Conservation (phyloP, 208 protist genomes). For the Trypanosoma brucei region DNA sequence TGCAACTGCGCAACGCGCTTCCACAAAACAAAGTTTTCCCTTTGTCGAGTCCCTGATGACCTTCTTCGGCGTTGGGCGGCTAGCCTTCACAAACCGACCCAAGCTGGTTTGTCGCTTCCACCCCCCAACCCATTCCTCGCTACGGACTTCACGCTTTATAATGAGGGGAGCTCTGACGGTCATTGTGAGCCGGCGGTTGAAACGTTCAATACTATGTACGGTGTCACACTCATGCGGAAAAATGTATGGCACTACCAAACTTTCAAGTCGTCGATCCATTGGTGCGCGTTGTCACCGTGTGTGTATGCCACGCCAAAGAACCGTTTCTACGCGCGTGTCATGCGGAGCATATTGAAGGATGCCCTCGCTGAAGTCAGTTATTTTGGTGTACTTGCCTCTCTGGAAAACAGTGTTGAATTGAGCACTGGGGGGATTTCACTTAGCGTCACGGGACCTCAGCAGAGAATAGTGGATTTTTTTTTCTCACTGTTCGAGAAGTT, state of each 20-base stretch:
- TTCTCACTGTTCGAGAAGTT: conserved; percentile 26
- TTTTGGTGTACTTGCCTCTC: conserved; percentile 55
- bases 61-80: conserved; percentile 34
- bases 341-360: conserved; percentile 40
- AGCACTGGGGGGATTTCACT: conserved; percentile 32
- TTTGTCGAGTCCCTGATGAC: conserved; percentile 33
- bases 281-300: conserved; percentile 43
- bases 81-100: conserved; percentile 14
- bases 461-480: conserved; percentile 48
- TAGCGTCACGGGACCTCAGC: conserved; percentile 46
- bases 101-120: conserved; percentile 13
- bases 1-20: conserved; percentile 35
- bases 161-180: conserved; percentile 10
- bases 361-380: conserved; percentile 51
- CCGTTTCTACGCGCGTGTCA: conserved; percentile 59
- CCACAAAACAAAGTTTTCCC: conserved; percentile 20
- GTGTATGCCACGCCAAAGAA: conserved; percentile 36
- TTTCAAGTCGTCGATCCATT: conserved; percentile 54
- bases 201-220: conserved; percentile 31
- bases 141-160: conserved; percentile 59
- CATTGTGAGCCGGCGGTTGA: conserved; percentile 11
- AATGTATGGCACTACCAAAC: conserved; percentile 38
- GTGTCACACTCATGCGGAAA: conserved; percentile 39
- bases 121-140: conserved; percentile 64
- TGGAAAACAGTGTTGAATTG: conserved; percentile 37